Conservation (phyloP, 1,284 basidiomycete species). For the Agaricales sp. region DNA sequence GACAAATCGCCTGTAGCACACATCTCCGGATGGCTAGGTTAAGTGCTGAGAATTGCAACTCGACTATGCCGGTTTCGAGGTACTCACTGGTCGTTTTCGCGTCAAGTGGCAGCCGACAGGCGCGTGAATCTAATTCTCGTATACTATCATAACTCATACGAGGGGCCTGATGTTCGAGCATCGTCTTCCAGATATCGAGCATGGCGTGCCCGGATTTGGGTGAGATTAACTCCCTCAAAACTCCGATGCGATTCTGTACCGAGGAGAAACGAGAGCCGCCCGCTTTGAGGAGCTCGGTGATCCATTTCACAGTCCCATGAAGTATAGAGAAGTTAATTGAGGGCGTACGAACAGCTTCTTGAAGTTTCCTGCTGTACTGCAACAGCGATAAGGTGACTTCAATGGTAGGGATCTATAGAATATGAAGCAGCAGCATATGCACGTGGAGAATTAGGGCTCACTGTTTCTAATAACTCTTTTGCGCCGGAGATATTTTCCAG, state of each 20-base stretch:
- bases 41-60: background rate
- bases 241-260: slow-evolving; percentile 20
- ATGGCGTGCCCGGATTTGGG: slow-evolving; percentile 46
- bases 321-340: slow-evolving; percentile 40
- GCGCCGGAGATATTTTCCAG: background rate
- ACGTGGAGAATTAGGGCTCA: background rate
- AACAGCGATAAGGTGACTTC: slow-evolving; percentile 22
- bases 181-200: slow-evolving; percentile 29
- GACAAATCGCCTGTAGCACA: background rate
- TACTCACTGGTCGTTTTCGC: background rate
- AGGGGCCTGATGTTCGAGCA: background rate
- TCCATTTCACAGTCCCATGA: slow-evolving; percentile 29
- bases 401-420: slow-evolving; percentile 4
- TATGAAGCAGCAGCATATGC: no score
- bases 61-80: no score
- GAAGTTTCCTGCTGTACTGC: slow-evolving; percentile 23
- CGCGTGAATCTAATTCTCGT: background rate
- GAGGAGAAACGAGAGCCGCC: slow-evolving; percentile 21
- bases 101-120: background rate
- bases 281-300: slow-evolving; percentile 27
- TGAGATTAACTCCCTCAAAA: slow-evolving; percentile 32
- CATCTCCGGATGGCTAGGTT: background rate
- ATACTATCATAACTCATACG: background rate
- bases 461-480: background rate
- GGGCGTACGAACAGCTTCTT: slow-evolving; percentile 15